Percentiles rank a stretch among this genome's conserved stretches.
Evolutionary conservation across 2,329 filamentous ascomycete species (phyloP).

Genomic region (Aspergillus fructus): DNA sequence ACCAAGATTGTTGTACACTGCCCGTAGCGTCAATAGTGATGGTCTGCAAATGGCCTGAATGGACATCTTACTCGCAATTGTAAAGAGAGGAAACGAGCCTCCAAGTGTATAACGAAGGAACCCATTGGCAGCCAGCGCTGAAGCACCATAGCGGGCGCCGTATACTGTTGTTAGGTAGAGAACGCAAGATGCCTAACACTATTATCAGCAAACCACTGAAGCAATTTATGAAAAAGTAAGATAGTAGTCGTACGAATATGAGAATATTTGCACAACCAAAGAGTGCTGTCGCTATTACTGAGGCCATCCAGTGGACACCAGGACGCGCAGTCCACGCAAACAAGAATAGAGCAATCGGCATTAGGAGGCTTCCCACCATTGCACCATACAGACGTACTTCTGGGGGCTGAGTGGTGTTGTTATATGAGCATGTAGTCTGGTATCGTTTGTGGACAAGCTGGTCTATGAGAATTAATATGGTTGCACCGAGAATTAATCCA

Average conservation of each 20-base stretch:
- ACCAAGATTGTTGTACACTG: constrained; percentile 34
- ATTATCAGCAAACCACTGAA: neutral
- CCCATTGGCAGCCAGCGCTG: constrained; percentile 33
- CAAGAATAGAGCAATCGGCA: constrained; percentile 50
- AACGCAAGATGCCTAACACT: constrained; percentile 41
- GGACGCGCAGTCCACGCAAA: constrained; percentile 48
- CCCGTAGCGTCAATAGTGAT: neutral
- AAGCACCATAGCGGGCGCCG: constrained; percentile 26
- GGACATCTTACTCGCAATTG: constrained; percentile 19
- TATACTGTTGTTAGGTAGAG: constrained; percentile 32
- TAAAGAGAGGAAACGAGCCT: constrained; percentile 38
- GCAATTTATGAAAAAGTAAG: neutral
- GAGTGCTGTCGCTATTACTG: neutral
- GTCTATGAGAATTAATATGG: neutral
- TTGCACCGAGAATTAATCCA: neutral
- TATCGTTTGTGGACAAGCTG: neutral
- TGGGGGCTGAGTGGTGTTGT: constrained; percentile 36
- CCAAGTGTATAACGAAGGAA: constrained; percentile 33
- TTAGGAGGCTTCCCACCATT: constrained; percentile 50
- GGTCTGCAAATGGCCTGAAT: neutral
- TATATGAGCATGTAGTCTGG: neutral
- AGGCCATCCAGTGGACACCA: constrained; percentile 42
- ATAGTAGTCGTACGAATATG: neutral
- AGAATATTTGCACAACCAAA: neutral
- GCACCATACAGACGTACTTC: constrained; percentile 51